Evolutionary conservation across 768 basidiomycete genomes (phyloP).

Genomic region (Termitomyces sp.): DNA sequence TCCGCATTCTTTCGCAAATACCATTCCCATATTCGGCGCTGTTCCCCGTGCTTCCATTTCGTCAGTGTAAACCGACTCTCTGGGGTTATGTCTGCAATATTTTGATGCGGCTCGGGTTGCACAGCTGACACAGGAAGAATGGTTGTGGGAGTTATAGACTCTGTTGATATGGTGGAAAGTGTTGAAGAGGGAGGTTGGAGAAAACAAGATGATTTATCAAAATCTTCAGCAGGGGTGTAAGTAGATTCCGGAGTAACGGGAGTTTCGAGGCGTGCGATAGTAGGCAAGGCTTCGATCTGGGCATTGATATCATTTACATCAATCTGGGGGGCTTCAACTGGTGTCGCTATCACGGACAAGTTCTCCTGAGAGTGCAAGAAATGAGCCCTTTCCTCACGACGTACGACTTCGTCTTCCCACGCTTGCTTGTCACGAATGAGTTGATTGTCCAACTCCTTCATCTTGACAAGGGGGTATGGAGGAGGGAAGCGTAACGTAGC

Average conservation of each 20-base stretch:
- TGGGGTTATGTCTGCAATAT: conserved; percentile 60
- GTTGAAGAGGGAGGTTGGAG: conserved; percentile 13
- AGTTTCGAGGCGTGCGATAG: conserved; percentile 25
- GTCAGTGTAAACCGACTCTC: conserved; percentile 68
- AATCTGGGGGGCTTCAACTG: conserved; percentile 18
- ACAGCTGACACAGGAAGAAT: conserved; percentile 20
- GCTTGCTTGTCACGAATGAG: conserved; percentile 63
- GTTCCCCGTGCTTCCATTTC: conserved; percentile 81
- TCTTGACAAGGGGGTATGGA: conserved; percentile 79
- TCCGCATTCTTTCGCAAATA: conserved; percentile 82
- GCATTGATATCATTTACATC: conserved; percentile 52
- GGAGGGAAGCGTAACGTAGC: conserved; percentile 90
- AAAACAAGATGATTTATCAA: conserved; percentile 28
- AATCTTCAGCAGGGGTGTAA: conserved; percentile 22
- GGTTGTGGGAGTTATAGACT: background rate
- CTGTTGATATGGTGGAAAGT: conserved; percentile 17
- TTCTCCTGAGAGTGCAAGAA: conserved; percentile 36
- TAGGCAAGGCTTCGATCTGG: conserved; percentile 56
- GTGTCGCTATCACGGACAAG: conserved; percentile 21
- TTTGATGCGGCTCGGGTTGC: conserved; percentile 45
- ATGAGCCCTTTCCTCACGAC: conserved; percentile 62
- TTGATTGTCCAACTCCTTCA: conserved; percentile 84
- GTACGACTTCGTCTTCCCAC: conserved; percentile 85
- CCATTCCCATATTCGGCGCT: conserved; percentile 93
- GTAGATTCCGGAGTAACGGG: conserved; percentile 25